These are phyloP conservation scores for Boletus rubroflammeus DNA, from an alignment of 768 basidiomycete genomes.

Conservation along the genomic window DNA sequence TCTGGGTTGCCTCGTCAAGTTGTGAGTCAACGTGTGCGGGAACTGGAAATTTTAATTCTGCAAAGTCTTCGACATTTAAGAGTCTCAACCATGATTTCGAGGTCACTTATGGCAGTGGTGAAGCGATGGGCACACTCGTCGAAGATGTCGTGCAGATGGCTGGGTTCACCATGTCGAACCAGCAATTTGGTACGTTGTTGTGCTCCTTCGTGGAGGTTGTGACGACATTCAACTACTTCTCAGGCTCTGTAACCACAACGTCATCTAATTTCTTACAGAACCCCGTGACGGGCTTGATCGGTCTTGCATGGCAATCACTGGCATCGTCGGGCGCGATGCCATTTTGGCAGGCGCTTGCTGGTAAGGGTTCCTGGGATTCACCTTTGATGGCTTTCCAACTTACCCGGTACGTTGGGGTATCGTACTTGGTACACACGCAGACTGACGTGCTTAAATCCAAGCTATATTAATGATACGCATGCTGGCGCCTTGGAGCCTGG, in stretches of 20 bases:
- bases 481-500: constrained; percentile 54
- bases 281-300: constrained; percentile 64
- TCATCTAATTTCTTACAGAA: constrained; percentile 44
- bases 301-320: constrained; percentile 62
- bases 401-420: constrained; percentile 37
- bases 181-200: constrained; percentile 49
- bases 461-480: constrained; percentile 40
- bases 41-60: constrained; percentile 32
- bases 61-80: constrained; percentile 36
- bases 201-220: background rate
- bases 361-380: constrained; percentile 38
- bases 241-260: constrained; percentile 27
- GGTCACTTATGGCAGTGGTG: constrained; percentile 46
- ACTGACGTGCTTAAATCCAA: constrained; percentile 16
- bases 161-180: constrained; percentile 52
- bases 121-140: constrained; percentile 44
- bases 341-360: constrained; percentile 61
- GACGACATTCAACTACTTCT: constrained; percentile 33
- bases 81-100: constrained; percentile 32
- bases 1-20: constrained; percentile 44
- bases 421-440: background rate
- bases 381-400: constrained; percentile 68
- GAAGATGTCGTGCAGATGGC: constrained; percentile 72
- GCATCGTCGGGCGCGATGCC: constrained; percentile 56
- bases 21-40: constrained; percentile 33